Conservation (phyloP, 257 asterid genomes). For the Solanum clarkiae region DNA sequence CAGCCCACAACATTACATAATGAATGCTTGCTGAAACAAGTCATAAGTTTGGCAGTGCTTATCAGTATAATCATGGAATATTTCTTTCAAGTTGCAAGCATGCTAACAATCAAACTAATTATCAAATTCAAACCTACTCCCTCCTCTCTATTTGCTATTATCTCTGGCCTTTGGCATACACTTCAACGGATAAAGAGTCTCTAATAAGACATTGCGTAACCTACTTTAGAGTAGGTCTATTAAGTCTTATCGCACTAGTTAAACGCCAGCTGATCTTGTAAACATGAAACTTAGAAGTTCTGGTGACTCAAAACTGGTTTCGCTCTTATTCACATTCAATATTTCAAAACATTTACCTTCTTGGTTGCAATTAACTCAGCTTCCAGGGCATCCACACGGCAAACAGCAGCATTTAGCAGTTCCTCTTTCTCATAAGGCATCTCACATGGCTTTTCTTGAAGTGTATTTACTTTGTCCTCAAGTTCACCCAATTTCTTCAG, state of each 20-base stretch:
- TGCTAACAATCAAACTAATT: background rate
- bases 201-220: background rate
- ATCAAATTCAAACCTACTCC: background rate
- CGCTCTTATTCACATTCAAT: background rate
- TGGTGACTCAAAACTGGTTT: background rate
- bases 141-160: background rate
- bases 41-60: background rate
- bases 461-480: slow-evolving; percentile 50
- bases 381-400: slow-evolving; percentile 80
- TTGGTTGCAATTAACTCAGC: slow-evolving; percentile 81
- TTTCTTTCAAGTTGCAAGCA: background rate
- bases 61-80: background rate
- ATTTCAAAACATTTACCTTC: slow-evolving; percentile 29
- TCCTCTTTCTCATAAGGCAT: slow-evolving; percentile 84
- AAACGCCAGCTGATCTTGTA: background rate
- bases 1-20: background rate
- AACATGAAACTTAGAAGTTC: background rate
- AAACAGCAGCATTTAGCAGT: slow-evolving; percentile 73
- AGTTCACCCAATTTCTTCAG: slow-evolving; percentile 52
- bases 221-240: background rate
- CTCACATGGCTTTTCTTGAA: slow-evolving; percentile 48
- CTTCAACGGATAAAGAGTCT: background rate
- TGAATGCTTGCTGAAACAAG: background rate
- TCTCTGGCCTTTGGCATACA: background rate
- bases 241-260: background rate